Base-by-base conservation (phyloP, 352 stramenopile genomes). In the Globisporangium recalcitrans region DNA sequence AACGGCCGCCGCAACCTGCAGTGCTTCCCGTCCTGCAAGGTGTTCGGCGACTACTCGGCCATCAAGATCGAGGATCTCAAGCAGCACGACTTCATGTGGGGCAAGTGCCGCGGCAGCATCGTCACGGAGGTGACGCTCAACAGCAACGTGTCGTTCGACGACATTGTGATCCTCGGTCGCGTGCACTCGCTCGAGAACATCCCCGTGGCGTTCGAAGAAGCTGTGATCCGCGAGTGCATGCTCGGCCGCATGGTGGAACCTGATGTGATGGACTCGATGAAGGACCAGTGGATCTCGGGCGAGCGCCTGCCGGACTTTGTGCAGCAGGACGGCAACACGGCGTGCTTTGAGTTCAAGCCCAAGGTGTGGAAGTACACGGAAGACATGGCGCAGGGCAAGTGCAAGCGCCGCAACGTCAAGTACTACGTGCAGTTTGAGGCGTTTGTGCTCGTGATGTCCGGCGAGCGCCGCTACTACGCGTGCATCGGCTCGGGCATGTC, bases 321-420 rank as follows among this genome's bases (percentile, higher is more conserved):
- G 44, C 82, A 91, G 64, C 85, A 89, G 58, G 79, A 88, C 22
- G 61, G 59, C 46, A 80, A 90, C 70, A 74, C 86, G 19, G 81
- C 85, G 32, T 88, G 80, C 68, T 94, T 87, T 59, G 83, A 92
- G 70, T 94, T 94, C 71, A 94, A 94, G 72, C 85, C 85, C 22
- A 94, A 94, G 69, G 85, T 94, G 1, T 94, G 85, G 85, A 94
- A 94, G 69, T 94, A 94, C 80, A 88, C 71, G 49, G 85, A 94
- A 32, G 85, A 94, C 60, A 92, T 94, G 85, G 73, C 82, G n/a
- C 85, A 91, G 54, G 85, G 82, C 74, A 92, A 92, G 70, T 93
- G 83, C 75, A 94, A 94, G 65, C 83, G 85, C 46, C 82, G 82
- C 65, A 94, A 92, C 65, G 82, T 94, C 65, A 89, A 90, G 73